Percentiles rank a stretch among this genome's conserved stretches.
Evolutionary conservation across 257 asterid genomes (phyloP).

Genomic region (Craterostigma plantagineum): DNA sequence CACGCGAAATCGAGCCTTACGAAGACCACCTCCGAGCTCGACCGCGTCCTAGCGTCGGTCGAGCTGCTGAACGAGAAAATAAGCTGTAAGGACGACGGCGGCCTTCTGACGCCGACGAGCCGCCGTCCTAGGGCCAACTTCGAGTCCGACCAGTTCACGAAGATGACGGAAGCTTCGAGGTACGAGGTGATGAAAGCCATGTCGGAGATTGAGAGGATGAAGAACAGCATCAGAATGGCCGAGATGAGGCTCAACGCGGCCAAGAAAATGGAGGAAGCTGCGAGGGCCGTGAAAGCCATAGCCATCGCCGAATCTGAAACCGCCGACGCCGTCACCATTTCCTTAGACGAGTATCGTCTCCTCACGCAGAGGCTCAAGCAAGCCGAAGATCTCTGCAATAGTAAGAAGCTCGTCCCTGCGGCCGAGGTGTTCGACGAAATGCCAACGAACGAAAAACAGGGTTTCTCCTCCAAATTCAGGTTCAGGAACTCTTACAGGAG

Average conservation of each 20-base stretch:
- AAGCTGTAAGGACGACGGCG: conserved; percentile 42
- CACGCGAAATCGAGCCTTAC: conserved; percentile 62
- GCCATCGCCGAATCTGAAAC: conserved; percentile 76
- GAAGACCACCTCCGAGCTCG: conserved; percentile 53
- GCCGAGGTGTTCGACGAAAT: neutral
- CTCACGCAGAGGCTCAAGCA: conserved; percentile 44
- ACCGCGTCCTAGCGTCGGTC: conserved; percentile 57
- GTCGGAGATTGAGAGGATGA: conserved; percentile 59
- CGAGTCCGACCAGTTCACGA: conserved; percentile 55
- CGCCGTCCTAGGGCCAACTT: conserved; percentile 54
- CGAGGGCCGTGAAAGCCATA: conserved; percentile 69
- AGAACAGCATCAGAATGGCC: conserved; percentile 40
- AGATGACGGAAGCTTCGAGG: conserved; percentile 51
- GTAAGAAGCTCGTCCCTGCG: neutral
- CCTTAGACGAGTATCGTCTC: conserved; percentile 46
- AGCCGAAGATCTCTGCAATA: conserved; percentile 34
- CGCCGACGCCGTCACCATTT: conserved; percentile 33
- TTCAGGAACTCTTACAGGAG: conserved; percentile 30
- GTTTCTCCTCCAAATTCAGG: conserved; percentile 18
- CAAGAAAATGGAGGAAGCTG: conserved; percentile 78
- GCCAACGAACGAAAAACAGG: neutral
- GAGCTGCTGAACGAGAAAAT: conserved; percentile 49
- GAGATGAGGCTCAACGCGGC: conserved; percentile 67
- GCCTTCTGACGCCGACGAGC: conserved; percentile 24
- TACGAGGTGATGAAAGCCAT: conserved; percentile 35